A percentile compares a stretch with the other conserved stretches of the same genome.
Conservation (phyloP, 257 asterid species). For the Penstemon newberryi region DNA sequence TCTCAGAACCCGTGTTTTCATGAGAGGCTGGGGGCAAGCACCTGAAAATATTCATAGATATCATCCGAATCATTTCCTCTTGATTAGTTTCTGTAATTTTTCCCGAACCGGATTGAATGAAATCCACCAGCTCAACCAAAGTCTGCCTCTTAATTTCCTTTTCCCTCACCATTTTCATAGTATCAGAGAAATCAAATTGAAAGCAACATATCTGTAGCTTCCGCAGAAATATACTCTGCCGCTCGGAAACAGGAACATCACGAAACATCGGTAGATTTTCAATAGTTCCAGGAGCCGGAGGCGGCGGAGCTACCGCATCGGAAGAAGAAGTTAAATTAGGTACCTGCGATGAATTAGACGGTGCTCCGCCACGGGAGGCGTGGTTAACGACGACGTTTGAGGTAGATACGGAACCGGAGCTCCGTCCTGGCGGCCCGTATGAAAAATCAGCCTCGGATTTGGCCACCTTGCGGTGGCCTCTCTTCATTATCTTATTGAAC, state of each 20-base stretch:
- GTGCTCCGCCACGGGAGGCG: constrained; percentile 34
- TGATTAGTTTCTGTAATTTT: constrained; percentile 30
- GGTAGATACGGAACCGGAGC: constrained; percentile 38
- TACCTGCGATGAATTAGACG: constrained; percentile 13
- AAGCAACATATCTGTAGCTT: constrained; percentile 32
- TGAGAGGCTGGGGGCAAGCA: constrained; percentile 22
- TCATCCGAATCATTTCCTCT: constrained; percentile 34
- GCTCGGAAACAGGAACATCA: constrained; percentile 31
- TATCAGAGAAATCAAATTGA: constrained; percentile 30
- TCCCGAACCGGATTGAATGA: constrained; percentile 31
- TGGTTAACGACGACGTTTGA: constrained; percentile 41
- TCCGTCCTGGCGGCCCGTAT: constrained; percentile 24
- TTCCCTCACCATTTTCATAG: constrained; percentile 24
- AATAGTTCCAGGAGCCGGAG: constrained; percentile 11
- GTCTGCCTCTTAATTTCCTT: constrained; percentile 39
- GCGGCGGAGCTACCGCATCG: not conserved
- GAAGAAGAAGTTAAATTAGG: not conserved
- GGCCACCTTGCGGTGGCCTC: constrained; percentile 32
- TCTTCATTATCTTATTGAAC: constrained; percentile 36
- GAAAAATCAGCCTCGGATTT: constrained; percentile 34
- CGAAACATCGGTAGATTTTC: constrained; percentile 31
- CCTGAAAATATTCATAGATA: constrained; percentile 28
- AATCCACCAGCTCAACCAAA: constrained; percentile 34
- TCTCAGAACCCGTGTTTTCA: constrained; percentile 17
- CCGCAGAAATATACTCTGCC: constrained; percentile 29